These are phyloP conservation scores for Thinopyrum obtusiflorum DNA, from an alignment of 202 grass and related monocot species.

Conservation along the genomic window DNA sequence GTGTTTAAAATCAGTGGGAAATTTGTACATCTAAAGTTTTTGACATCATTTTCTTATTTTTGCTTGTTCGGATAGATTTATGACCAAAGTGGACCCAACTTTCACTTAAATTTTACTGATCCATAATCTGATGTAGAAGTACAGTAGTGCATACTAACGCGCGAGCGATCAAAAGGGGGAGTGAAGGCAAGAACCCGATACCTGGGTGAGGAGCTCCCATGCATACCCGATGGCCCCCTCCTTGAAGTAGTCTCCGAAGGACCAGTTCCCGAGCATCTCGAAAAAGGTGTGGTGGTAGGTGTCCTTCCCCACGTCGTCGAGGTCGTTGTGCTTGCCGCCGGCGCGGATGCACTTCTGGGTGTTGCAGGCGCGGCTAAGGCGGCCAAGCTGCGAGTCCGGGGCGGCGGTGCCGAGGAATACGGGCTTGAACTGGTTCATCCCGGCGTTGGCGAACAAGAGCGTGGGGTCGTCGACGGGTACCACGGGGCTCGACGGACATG, in stretches of 20 bases:
- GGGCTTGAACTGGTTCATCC: conserved; percentile 98
- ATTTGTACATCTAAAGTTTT: background rate
- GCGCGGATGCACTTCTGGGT: conserved; percentile 97
- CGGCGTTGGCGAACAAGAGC: conserved; percentile 90
- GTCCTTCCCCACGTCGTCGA: conserved; percentile 97
- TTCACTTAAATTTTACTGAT: background rate
- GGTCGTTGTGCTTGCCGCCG: conserved; percentile 96
- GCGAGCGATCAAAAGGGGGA: background rate
- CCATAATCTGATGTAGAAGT: background rate
- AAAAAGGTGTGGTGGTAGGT: conserved; percentile 99
- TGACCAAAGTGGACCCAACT: background rate
- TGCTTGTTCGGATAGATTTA: background rate
- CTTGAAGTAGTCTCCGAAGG: conserved; percentile 95
- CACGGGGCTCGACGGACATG: conserved; percentile 75
- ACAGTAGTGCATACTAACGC: background rate
- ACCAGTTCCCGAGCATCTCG: conserved; percentile 98
- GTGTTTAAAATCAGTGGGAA: background rate
- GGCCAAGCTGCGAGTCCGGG: conserved; percentile 61
- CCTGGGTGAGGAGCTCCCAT: conserved; percentile 92
- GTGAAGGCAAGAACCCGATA: background rate
- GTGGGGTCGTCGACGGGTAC: conserved; percentile 91
- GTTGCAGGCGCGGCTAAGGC: conserved; percentile 63
- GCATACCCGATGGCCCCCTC: conserved; percentile 83
- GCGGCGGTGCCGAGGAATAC: conserved; percentile 84
- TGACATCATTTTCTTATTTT: background rate